These are phyloP conservation scores for Kurtzmaniella quercitrusa DNA, from an alignment of 1,139 yeast species.

Conservation along the genomic window DNA sequence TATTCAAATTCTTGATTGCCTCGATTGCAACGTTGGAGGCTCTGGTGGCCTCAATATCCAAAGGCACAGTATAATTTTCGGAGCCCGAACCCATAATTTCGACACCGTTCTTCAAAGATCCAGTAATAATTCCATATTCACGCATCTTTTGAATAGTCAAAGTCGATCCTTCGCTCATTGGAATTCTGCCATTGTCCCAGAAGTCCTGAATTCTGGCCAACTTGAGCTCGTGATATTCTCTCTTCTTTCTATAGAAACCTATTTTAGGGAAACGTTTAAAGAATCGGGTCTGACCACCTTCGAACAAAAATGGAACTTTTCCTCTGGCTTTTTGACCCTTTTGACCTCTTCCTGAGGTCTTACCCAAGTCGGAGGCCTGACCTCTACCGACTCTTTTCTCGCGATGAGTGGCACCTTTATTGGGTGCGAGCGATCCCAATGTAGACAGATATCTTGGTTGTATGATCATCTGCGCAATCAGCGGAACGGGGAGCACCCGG, in stretches of 20 bases:
- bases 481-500: not conserved
- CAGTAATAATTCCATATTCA: slow-evolving; percentile 68
- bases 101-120: slow-evolving; percentile 74
- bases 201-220: slow-evolving; percentile 58
- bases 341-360: slow-evolving; percentile 96
- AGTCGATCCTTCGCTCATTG: slow-evolving; percentile 58
- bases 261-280: slow-evolving; percentile 85
- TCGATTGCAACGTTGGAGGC: slow-evolving; percentile 75
- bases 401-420: slow-evolving; percentile 36
- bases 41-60: slow-evolving; percentile 74
- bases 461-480: not conserved
- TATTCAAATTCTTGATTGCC: slow-evolving; percentile 69
- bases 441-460: slow-evolving; percentile 14
- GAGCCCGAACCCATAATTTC: slow-evolving; percentile 73
- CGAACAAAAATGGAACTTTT: slow-evolving; percentile 87
- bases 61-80: slow-evolving; percentile 51
- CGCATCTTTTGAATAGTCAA: slow-evolving; percentile 63
- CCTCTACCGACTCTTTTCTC: slow-evolving; percentile 91
- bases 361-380: slow-evolving; percentile 89
- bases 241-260: slow-evolving; percentile 70
- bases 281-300: slow-evolving; percentile 98
- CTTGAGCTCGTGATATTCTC: slow-evolving; percentile 50
- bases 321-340: slow-evolving; percentile 98
- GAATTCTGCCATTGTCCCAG: slow-evolving; percentile 65
- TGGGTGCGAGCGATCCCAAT: slow-evolving; percentile 37